Conservation (phyloP, 2,329 filamentous ascomycete genomes). For the Herpotrichia juniperi region DNA sequence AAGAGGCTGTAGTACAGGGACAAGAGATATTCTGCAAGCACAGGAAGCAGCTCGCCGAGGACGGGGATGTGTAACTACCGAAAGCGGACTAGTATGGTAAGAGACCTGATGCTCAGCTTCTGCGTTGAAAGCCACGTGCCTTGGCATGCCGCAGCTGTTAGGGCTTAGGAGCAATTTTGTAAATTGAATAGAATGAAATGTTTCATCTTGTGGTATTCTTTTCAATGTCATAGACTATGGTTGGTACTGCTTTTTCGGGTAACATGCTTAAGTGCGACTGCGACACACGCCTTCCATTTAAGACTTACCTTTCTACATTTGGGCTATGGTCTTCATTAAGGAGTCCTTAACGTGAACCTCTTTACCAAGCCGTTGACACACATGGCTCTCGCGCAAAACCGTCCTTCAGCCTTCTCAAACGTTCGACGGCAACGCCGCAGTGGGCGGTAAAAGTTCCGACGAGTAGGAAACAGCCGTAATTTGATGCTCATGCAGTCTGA, state of each 20-base stretch:
- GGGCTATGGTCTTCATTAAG: no score
- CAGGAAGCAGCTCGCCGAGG: neutral
- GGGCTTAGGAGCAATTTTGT: neutral
- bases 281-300: no score
- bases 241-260: no score
- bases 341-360: no score
- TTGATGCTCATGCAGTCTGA: neutral
- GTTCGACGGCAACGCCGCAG: neutral
- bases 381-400: neutral
- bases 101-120: conserved; percentile 2
- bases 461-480: neutral
- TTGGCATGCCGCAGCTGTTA: conserved; percentile 1
- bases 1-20: neutral
- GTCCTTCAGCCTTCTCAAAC: neutral
- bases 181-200: neutral
- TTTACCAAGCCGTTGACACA: no score
- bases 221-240: no score
- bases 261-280: no score
- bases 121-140: neutral
- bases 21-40: neutral
- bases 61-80: neutral
- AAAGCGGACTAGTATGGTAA: neutral
- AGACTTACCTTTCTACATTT: no score
- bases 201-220: neutral
- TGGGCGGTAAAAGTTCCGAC: neutral